Evolutionary conservation across 495 filamentous ascomycete species (phyloP).

Genomic region (Trichoderma asperelloides): DNA sequence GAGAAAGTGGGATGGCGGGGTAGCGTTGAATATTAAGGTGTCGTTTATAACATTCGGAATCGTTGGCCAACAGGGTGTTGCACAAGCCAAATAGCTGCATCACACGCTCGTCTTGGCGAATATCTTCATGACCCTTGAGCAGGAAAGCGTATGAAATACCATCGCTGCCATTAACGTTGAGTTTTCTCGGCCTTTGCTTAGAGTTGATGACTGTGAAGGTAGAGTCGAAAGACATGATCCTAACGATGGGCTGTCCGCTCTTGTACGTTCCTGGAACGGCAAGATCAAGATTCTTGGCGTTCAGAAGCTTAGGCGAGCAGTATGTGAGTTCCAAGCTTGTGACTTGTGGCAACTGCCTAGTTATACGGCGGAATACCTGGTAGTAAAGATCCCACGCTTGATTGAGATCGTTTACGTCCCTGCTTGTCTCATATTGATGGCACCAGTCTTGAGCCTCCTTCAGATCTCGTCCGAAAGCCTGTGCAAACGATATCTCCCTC

Average conservation of each 20-base stretch:
- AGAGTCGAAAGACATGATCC: slow-evolving; percentile 80
- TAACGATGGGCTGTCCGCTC: slow-evolving; percentile 75
- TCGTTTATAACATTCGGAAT: slow-evolving; percentile 91
- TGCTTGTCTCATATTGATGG: slow-evolving; percentile 74
- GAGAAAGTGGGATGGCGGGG: slow-evolving; percentile 88
- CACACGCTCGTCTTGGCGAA: slow-evolving; percentile 94
- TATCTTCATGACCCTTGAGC: slow-evolving; percentile 97
- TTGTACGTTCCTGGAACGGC: slow-evolving; percentile 92
- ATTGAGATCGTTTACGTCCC: slow-evolving; percentile 88
- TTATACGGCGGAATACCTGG: slow-evolving; percentile 90
- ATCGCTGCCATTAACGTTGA: slow-evolving; percentile 82
- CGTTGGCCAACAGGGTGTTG: slow-evolving; percentile 86
- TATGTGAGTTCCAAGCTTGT: slow-evolving; percentile 91
- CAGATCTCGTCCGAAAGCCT: slow-evolving; percentile 91
- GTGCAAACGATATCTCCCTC: slow-evolving; percentile 93
- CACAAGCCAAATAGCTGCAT: slow-evolving; percentile 98
- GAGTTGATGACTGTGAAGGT: slow-evolving; percentile 89
- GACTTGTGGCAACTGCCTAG: slow-evolving; percentile 83
- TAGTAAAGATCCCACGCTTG: slow-evolving; percentile 99
- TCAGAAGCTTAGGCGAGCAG: slow-evolving; percentile 84
- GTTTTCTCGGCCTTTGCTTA: slow-evolving; percentile 87
- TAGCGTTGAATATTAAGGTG: slow-evolving; percentile 94
- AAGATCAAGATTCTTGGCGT: slow-evolving; percentile 73
- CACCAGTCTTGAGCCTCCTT: slow-evolving; percentile 94
- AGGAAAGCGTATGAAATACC: slow-evolving; percentile 75